These are phyloP conservation scores for Calendula officinalis DNA, from an alignment of 129 eudicot genomes.

Conservation along the genomic window DNA sequence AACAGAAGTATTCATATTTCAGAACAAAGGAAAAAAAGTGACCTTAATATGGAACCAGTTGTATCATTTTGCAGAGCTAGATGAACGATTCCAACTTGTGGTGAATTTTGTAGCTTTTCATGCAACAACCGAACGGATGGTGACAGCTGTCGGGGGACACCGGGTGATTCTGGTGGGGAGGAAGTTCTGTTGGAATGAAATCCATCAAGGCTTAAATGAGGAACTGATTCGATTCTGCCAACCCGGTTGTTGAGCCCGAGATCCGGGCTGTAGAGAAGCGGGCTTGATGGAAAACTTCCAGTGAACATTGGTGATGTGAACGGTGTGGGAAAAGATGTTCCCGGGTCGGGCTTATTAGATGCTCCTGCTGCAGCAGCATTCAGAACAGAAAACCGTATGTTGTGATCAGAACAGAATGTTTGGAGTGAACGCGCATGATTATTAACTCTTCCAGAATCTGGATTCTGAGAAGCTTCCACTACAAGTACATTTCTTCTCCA, in stretches of 20 bases:
- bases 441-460: constrained; percentile 84
- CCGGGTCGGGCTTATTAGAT: constrained; percentile 53
- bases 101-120: constrained; percentile 71
- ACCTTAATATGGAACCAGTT: constrained; percentile 83
- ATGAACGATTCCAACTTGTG: constrained; percentile 89
- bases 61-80: constrained; percentile 89
- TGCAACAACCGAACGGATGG: constrained; percentile 59
- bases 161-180: constrained; percentile 87
- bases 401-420: constrained; percentile 66
- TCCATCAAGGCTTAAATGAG: constrained; percentile 89
- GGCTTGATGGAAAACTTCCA: constrained; percentile 96
- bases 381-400: constrained; percentile 55
- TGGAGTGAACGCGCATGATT: constrained; percentile 91
- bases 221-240: constrained; percentile 83
- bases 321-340: constrained; percentile 70
- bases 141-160: constrained; percentile 64
- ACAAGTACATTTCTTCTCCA: constrained; percentile 95
- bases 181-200: constrained; percentile 61
- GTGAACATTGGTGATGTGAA: constrained; percentile 92
- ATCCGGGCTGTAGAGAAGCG: constrained; percentile 85
- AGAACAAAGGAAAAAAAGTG: background rate
- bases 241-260: constrained; percentile 54
- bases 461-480: constrained; percentile 83
- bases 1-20: background rate
- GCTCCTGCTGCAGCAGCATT: constrained; percentile 46